Percentiles rank a stretch among this genome's conserved stretches.
These are phyloP conservation scores for Aspergillus intermedius DNA, from an alignment of 2,329 filamentous ascomycete genomes.

Conservation along the genomic window DNA sequence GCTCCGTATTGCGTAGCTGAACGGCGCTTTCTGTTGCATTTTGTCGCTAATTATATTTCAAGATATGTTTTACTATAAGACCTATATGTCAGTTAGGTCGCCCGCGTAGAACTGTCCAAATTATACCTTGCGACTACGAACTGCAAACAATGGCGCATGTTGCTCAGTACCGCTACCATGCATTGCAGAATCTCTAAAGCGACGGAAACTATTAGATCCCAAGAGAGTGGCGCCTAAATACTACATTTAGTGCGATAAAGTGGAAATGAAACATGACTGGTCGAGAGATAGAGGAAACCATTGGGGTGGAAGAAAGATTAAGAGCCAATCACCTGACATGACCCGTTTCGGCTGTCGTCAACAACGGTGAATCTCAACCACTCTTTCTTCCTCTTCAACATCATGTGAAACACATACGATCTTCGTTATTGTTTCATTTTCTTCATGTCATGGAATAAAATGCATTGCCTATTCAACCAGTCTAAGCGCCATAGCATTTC, in stretches of 20 bases:
- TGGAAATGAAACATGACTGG: not conserved
- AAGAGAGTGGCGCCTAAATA: not conserved
- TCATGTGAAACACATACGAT: not conserved
- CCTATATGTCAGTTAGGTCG: too few relatives aligned
- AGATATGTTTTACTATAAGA: too few relatives aligned
- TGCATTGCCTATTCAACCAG: too few relatives aligned
- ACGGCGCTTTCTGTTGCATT: too few relatives aligned
- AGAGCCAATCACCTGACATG: conserved; percentile 1
- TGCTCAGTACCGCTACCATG: too few relatives aligned
- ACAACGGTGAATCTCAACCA: not conserved
- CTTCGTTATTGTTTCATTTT: not conserved
- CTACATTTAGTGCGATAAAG: not conserved
- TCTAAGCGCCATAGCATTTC: too few relatives aligned
- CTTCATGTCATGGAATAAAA: too few relatives aligned
- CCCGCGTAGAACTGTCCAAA: too few relatives aligned
- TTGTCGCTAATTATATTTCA: too few relatives aligned
- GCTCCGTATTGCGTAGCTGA: too few relatives aligned
- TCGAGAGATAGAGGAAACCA: not conserved
- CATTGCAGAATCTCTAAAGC: not conserved
- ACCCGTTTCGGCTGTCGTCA: not conserved
- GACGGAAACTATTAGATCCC: not conserved
- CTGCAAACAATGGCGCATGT: not conserved
- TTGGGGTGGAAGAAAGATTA: not conserved
- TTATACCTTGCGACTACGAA: not conserved
- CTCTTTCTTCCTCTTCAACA: not conserved